These are phyloP conservation scores for Bacidia gigantensis DNA, from an alignment of 495 filamentous ascomycete genomes.

Conservation along the genomic window DNA sequence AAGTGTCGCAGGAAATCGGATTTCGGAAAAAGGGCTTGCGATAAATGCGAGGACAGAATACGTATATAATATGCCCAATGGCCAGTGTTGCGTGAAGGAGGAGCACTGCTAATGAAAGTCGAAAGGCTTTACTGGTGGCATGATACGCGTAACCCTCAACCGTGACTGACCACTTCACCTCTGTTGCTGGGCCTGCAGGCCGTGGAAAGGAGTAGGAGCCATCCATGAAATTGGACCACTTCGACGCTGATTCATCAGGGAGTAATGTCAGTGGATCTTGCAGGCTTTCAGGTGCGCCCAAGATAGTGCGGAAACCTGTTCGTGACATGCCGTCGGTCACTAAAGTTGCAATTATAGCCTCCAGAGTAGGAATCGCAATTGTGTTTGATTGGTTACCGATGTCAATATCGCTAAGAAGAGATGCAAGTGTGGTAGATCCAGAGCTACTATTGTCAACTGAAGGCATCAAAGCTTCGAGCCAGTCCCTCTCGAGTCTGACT, in stretches of 20 bases:
- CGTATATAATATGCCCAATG: constrained; percentile 6
- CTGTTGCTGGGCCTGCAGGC: constrained; percentile 1
- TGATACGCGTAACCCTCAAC: constrained; percentile 8
- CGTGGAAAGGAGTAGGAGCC: constrained; percentile 6
- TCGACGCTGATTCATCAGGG: constrained; percentile 2
- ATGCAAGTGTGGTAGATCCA: constrained; percentile 6
- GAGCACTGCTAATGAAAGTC: constrained; percentile 9
- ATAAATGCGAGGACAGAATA: no score
- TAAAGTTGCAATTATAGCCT: constrained; percentile 5
- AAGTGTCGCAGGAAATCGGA: constrained; percentile 6
- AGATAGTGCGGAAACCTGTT: constrained; percentile 1
- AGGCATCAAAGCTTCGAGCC: constrained; percentile 9
- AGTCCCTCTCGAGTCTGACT: constrained; percentile 7
- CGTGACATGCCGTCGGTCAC: constrained; percentile 11
- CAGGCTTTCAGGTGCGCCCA: not conserved
- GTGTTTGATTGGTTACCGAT: constrained; percentile 4
- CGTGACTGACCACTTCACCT: constrained; percentile 2
- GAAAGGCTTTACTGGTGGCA: constrained; percentile 8
- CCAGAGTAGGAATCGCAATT: not conserved
- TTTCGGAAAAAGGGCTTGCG: no score
- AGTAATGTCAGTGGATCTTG: constrained; percentile 2
- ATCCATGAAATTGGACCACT: not conserved
- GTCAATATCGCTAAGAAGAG: constrained; percentile 3
- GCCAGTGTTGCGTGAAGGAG: constrained; percentile 8
- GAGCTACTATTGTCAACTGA: not conserved